These are phyloP conservation scores for Cladophialophora yegresii DNA, from an alignment of 2,329 filamentous ascomycete genomes.

Conservation along the genomic window DNA sequence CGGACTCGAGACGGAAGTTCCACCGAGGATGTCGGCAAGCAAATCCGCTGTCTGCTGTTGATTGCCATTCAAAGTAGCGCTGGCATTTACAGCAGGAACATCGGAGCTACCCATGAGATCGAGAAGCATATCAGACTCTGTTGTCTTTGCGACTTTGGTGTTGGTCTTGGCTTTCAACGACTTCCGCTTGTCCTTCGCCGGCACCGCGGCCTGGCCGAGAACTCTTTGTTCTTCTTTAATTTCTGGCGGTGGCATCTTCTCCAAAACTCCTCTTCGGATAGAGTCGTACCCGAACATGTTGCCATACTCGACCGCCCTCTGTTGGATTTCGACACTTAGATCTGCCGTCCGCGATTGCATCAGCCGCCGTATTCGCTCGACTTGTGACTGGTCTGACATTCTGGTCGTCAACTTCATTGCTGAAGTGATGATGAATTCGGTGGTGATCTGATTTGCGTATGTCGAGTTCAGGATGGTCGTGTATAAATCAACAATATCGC, in stretches of 20 bases:
- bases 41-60: constrained; percentile 76
- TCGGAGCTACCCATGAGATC: constrained; percentile 88
- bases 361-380: constrained; percentile 79
- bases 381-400: constrained; percentile 77
- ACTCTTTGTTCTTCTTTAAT: constrained; percentile 95
- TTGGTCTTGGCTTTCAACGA: constrained; percentile 72
- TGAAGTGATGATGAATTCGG: constrained; percentile 93
- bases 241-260: constrained; percentile 97
- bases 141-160: constrained; percentile 72
- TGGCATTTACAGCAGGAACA: constrained; percentile 60
- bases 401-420: constrained; percentile 93
- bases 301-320: constrained; percentile 90
- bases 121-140: constrained; percentile 82
- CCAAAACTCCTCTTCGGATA: constrained; percentile 83
- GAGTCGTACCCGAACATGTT: constrained; percentile 92
- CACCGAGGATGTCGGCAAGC: constrained; percentile 84
- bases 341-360: constrained; percentile 78
- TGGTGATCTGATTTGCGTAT: constrained; percentile 86
- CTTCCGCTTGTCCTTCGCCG: constrained; percentile 62
- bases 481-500: constrained; percentile 91
- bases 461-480: constrained; percentile 88
- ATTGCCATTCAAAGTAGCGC: constrained; percentile 57
- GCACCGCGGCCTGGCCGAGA: constrained; percentile 70
- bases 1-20: constrained; percentile 58
- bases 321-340: constrained; percentile 92